A percentile compares a stretch with the other conserved stretches of the same genome.
Evolutionary conservation across 2,329 filamentous ascomycete genomes (phyloP).

Genomic region (Calonectria multiphialidica): DNA sequence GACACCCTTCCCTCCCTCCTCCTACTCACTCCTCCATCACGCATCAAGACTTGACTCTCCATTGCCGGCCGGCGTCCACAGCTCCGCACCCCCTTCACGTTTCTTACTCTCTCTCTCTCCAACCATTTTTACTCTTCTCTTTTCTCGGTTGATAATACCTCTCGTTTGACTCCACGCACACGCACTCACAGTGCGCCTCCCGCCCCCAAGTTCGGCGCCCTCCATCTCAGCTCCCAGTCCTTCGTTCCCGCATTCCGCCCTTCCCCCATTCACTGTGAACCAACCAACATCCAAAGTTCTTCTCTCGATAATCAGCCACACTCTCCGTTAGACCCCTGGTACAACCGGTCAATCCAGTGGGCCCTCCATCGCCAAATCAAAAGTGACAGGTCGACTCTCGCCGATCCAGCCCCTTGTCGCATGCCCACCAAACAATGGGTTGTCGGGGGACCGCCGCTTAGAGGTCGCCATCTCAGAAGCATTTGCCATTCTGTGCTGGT

Average conservation of each 20-base stretch:
- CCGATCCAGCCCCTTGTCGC: slow-evolving; percentile 35
- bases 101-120: not conserved
- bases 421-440: slow-evolving; percentile 16
- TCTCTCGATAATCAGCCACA: slow-evolving; percentile 19
- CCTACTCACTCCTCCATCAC: slow-evolving; percentile 13
- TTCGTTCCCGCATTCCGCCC: not conserved
- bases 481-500: not conserved
- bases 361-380: slow-evolving; percentile 33
- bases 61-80: slow-evolving; percentile 20
- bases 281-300: slow-evolving; percentile 16
- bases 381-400: slow-evolving; percentile 36
- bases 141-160: not conserved
- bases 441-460: slow-evolving; percentile 12
- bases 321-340: slow-evolving; percentile 19
- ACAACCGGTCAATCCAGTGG: slow-evolving; percentile 28
- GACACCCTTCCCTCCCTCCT: slow-evolving; percentile 11
- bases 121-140: slow-evolving; percentile 1
- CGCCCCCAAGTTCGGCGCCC: slow-evolving; percentile 7
- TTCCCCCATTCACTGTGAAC: slow-evolving; percentile 13
- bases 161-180: slow-evolving; percentile 13
- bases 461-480: slow-evolving; percentile 16
- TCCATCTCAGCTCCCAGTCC: slow-evolving; percentile 10
- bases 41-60: slow-evolving; percentile 10
- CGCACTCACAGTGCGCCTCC: slow-evolving; percentile 19
- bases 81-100: slow-evolving; percentile 13